These are phyloP conservation scores for Mariannaea elegans DNA, from an alignment of 2,329 filamentous ascomycete genomes.

Conservation along the genomic window DNA sequence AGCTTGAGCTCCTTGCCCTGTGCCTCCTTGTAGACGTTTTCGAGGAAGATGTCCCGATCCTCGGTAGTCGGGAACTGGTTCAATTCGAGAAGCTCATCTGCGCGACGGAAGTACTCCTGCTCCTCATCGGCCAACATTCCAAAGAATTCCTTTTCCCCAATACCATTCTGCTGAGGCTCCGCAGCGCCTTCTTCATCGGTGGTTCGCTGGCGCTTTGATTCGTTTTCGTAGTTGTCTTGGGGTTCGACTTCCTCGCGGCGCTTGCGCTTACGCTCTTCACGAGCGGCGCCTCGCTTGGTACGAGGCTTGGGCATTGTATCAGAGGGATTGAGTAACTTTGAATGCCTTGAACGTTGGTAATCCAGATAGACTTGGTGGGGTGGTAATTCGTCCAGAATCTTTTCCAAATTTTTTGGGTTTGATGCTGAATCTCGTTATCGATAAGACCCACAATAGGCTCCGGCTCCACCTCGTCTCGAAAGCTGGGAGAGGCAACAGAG, in stretches of 20 bases:
- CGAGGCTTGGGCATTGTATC: conserved; percentile 54
- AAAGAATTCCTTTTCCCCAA: conserved; percentile 79
- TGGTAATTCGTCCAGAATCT: conserved; percentile 24
- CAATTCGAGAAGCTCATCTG: conserved; percentile 87
- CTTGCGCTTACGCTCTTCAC: conserved; percentile 54
- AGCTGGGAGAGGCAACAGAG: background rate
- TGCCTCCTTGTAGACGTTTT: conserved; percentile 87
- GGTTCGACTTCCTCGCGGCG: conserved; percentile 41
- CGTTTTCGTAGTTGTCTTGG: conserved; percentile 30
- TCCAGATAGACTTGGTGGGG: conserved; percentile 29
- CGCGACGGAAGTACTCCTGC: conserved; percentile 92
- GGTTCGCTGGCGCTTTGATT: conserved; percentile 40
- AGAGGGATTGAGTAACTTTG: conserved; percentile 15
- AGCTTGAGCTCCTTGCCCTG: conserved; percentile 95
- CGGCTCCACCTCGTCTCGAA: background rate
- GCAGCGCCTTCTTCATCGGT: conserved; percentile 32
- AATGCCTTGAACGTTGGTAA: conserved; percentile 4
- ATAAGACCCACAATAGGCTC: conserved; percentile 27
- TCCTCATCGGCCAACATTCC: conserved; percentile 92
- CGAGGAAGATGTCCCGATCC: conserved; percentile 75
- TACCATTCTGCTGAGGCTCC: conserved; percentile 37
- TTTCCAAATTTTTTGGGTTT: conserved; percentile 26
- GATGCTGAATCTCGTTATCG: conserved; percentile 15
- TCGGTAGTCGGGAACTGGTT: conserved; percentile 86
- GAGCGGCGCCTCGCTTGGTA: conserved; percentile 51